Conservation (phyloP, 192 early-diverging fungal genomes). For the Endogone sp. region DNA sequence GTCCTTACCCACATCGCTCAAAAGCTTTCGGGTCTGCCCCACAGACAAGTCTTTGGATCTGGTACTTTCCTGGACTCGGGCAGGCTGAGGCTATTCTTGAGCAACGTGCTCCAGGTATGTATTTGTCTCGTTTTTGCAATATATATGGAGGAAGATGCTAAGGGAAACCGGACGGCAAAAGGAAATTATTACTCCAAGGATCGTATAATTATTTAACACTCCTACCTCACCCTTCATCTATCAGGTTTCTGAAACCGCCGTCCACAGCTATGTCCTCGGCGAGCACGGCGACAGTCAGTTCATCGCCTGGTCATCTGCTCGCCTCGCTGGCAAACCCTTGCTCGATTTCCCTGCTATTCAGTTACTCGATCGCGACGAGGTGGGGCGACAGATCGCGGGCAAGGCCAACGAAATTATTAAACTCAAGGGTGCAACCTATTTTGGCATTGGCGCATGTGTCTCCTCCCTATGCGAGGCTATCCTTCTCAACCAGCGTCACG, state of each 20-base stretch:
- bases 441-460: slow-evolving; percentile 79
- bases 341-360: slow-evolving; percentile 59
- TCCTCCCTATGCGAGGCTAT: slow-evolving; percentile 64
- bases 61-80: slow-evolving; percentile 82
- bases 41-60: slow-evolving; percentile 76
- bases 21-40: slow-evolving; percentile 73
- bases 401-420: slow-evolving; percentile 86
- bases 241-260: slow-evolving; percentile 61
- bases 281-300: slow-evolving; percentile 90
- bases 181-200: background rate
- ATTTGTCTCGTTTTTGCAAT: background rate
- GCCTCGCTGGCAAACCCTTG: slow-evolving; percentile 66
- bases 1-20: slow-evolving; percentile 83
- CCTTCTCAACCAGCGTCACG: slow-evolving; percentile 62
- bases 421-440: slow-evolving; percentile 82
- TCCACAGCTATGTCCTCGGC: slow-evolving; percentile 80
- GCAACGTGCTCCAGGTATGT: slow-evolving; percentile 34
- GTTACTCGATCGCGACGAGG: slow-evolving; percentile 44
- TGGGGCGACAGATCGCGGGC: slow-evolving; percentile 56
- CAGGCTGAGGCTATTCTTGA: slow-evolving; percentile 60
- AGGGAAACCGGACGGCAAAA: no score
- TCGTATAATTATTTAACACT: background rate
- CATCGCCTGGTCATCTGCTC: slow-evolving; percentile 72
- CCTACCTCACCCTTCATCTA: slow-evolving; percentile 9
- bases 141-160: background rate